A percentile compares a stretch with the other conserved stretches of the same genome.
Evolutionary conservation across 345 rosid genomes (phyloP).

Genomic region (Raphanus raphanistrum): DNA sequence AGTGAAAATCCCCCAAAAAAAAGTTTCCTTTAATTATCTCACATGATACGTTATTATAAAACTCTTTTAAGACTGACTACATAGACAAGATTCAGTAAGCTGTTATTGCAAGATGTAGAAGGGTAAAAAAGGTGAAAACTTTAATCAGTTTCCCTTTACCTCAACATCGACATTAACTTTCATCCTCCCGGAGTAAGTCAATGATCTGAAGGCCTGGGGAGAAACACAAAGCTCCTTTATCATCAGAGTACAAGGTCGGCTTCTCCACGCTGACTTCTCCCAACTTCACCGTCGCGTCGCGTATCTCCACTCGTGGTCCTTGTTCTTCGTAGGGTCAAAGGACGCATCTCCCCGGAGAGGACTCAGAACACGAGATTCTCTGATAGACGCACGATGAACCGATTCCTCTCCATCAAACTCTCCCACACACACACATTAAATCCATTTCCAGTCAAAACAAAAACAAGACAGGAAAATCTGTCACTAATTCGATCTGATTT

Average conservation of each 20-base stretch:
- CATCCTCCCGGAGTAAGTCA: slow-evolving; percentile 79
- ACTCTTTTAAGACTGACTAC: background rate
- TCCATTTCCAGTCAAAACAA: too few relatives aligned
- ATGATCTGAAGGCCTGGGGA: slow-evolving; percentile 87
- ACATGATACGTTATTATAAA: background rate
- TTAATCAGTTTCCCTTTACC: slow-evolving; percentile 43
- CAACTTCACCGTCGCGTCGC: slow-evolving; percentile 45
- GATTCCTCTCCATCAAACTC: too few relatives aligned
- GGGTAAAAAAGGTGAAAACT: background rate
- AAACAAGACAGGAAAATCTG: too few relatives aligned
- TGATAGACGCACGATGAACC: too few relatives aligned
- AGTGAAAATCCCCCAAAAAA: background rate
- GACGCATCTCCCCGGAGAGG: slow-evolving; percentile 62
- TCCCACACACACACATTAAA: too few relatives aligned
- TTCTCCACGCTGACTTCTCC: slow-evolving; percentile 44
- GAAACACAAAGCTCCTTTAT: slow-evolving; percentile 44
- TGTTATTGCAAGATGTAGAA: background rate
- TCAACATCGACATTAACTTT: slow-evolving; percentile 62
- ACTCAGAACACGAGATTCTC: too few relatives aligned
- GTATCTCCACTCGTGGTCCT: slow-evolving; percentile 58
- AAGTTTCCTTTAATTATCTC: background rate
- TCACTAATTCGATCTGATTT: too few relatives aligned
- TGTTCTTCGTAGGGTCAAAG: slow-evolving; percentile 67
- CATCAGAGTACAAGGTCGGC: slow-evolving; percentile 51
- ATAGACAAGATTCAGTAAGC: background rate